Conservation (phyloP, 2,329 filamentous ascomycete genomes). For the Colletotrichum musicola region DNA sequence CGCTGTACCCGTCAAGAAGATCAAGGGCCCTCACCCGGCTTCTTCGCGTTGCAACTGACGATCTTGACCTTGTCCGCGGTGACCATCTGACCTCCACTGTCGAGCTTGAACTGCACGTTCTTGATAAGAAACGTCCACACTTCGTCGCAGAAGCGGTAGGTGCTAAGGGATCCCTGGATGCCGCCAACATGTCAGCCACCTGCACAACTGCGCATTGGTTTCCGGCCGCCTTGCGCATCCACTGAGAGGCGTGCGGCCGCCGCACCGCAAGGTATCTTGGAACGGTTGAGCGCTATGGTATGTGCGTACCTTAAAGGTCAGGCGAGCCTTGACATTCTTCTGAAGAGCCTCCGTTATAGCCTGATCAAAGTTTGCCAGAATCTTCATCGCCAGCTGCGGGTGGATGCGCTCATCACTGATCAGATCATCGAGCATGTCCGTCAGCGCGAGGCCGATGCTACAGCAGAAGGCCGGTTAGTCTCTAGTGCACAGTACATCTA, state of each 20-base stretch:
- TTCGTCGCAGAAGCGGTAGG: conserved; percentile 99
- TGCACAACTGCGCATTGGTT: background rate
- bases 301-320: conserved; percentile 89
- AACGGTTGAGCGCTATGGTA: background rate
- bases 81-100: conserved; percentile 79
- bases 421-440: conserved; percentile 96
- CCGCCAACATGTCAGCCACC: conserved; percentile 2
- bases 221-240: background rate
- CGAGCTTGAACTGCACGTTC: conserved; percentile 98
- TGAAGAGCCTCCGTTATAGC: conserved; percentile 91
- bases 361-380: conserved; percentile 94
- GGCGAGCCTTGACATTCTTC: conserved; percentile 89
- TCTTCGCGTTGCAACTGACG: conserved; percentile 95
- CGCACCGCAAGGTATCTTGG: background rate
- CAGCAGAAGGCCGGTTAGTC: conserved; percentile 39
- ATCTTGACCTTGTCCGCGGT: conserved; percentile 96
- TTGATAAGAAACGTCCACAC: conserved; percentile 99
- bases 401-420: conserved; percentile 96
- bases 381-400: conserved; percentile 98
- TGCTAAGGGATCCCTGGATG: conserved; percentile 89
- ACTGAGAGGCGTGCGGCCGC: background rate
- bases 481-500: conserved; percentile 41
- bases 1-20: background rate
- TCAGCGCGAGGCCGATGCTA: conserved; percentile 93
- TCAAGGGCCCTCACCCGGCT: conserved; percentile 56